Base-by-base conservation (phyloP, 2,329 filamentous ascomycete species). In the Sclerotinia trifoliorum region DNA sequence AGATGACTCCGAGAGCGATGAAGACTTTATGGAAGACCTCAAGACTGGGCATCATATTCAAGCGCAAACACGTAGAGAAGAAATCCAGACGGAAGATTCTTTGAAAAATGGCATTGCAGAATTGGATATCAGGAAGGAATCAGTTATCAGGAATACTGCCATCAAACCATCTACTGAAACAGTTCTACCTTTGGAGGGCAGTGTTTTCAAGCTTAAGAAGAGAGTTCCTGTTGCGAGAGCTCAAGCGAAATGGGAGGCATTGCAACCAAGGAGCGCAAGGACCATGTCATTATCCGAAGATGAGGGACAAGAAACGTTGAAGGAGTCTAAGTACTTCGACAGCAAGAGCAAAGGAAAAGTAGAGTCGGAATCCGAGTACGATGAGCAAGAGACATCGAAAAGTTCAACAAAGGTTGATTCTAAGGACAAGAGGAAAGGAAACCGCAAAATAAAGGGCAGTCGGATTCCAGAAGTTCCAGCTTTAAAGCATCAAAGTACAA, bases 1-100 rank as follows among this genome's bases (percentile, higher is more conserved):
- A 52, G 85, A 90, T 68, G 90, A 93, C 70, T 92, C 90, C 0
- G 86, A 88, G 61, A 84, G 82, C 63, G 86, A 85, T 58, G 79
- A 79, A 24, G 80, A 81, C 29, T 32, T 66, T 19, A 68, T 71
- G 5, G 69, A 67, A 64, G 57, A 56, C 8, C n/a, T 55, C 4
- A 39, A 39, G 15, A 26, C 21, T 21, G 15, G 15, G 29, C 17
- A 51, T 24, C n/a, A 46, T 29, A 29, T 21, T 1, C 24, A 46
- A 60, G 29, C 15, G 15, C 29, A 35, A 51, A 26, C 46, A 39
- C 7, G 8, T 10, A 24, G 49, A 1, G 46, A 51, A 21, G 3
- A 24, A 13, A 51, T 26, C 10, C 21, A 51, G 35, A 6, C 70
- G 56, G 62, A 69, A 15, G 48, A 71, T 24, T 65, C 70, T 5